Evolutionary conservation across 1,284 basidiomycete species (phyloP), one percentile per base, ranked within the genome.

Genomic region (Austroboletus niveus): DNA sequence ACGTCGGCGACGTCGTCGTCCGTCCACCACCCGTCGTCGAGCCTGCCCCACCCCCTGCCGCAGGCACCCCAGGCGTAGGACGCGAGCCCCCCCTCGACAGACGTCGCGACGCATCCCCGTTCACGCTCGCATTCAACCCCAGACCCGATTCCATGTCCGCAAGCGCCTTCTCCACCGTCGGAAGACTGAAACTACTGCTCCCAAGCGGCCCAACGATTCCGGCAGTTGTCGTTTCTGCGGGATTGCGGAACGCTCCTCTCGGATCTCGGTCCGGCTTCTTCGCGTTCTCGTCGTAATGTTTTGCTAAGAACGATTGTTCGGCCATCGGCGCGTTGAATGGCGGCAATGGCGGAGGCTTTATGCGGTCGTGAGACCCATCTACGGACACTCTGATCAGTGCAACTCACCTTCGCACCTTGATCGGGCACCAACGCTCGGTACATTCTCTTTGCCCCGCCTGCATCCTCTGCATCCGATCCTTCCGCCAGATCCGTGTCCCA

Each of bases 191-290:
- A 53, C 86, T 88, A 64, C 80, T 89, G 63, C 84, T 87, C 49
- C 89, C 89, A 73, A 97, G 82, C 0, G 94, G 94, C 0, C 94
- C 94, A 8, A 97, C 94, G 46, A 95, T 83, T 41, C 86, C 85
- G 0, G 85, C 79, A 11, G 62, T 51, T 3, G 64, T 46, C 4
- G 52, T 65, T 34, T 87, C 82, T 57, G 78, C 68, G 35, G 87
- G 85, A 62, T 87, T 87, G 47, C 87, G 78, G 79, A 95, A 94
- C 3, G 88, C 84, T n/a, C 84, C 85, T 47, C 90, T 85, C 14
- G 92, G 92, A 72, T 95, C 93, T 51, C 89, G 82, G 58, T 92
- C 89, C 0, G 89, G 81, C 64, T 93, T 93, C 72, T 92, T 92
- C 42, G 87, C 80, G 57, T 94, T 89, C 62, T 91, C 83, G 68